Conservation (phyloP, 1,284 basidiomycete species). For the Termitomyces sp. region DNA sequence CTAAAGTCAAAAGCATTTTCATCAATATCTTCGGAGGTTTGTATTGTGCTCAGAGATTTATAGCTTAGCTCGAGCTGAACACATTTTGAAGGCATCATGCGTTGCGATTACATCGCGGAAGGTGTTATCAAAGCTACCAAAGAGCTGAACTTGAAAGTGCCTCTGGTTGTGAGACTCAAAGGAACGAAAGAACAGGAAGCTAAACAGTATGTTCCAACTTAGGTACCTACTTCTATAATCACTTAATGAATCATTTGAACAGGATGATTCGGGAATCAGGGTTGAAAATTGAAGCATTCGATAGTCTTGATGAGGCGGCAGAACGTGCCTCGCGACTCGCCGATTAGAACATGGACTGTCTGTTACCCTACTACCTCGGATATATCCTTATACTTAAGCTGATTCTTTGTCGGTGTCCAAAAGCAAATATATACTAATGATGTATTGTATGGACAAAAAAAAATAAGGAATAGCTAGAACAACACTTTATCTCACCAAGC, state of each 20-base stretch:
- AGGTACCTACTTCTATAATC: not conserved
- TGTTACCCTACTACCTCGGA: slow-evolving; percentile 1
- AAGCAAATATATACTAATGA: slow-evolving; percentile 27
- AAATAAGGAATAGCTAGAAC: slow-evolving; percentile 18
- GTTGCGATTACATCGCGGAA: slow-evolving; percentile 95
- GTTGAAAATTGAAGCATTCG: slow-evolving; percentile 89
- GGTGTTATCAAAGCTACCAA: slow-evolving; percentile 98
- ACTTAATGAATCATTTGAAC: slow-evolving; percentile 9
- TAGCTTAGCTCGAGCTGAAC: not conserved
- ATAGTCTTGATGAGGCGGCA: slow-evolving; percentile 82
- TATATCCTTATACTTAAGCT: slow-evolving; percentile 10
- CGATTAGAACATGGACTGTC: slow-evolving; percentile 25
- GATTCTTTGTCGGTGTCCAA: slow-evolving; percentile 13
- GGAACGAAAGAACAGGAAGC: slow-evolving; percentile 97
- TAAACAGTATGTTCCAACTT: slow-evolving; percentile 65
- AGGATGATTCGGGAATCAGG: slow-evolving; percentile 92
- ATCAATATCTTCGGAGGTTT: slow-evolving; percentile 93
- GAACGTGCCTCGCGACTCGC: slow-evolving; percentile 79
- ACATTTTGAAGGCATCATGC: slow-evolving; percentile 79
- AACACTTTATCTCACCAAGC: slow-evolving; percentile 34
- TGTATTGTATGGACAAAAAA: slow-evolving; percentile 29
- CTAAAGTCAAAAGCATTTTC: slow-evolving; percentile 96
- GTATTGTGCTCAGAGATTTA: slow-evolving; percentile 10
- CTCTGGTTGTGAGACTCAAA: slow-evolving; percentile 91
- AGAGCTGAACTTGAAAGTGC: slow-evolving; percentile 83